Evolutionary conservation across 2,329 filamentous ascomycete genomes (phyloP), one percentile per base, ranked within the genome.

Genomic region (Clarireedia paspali): DNA sequence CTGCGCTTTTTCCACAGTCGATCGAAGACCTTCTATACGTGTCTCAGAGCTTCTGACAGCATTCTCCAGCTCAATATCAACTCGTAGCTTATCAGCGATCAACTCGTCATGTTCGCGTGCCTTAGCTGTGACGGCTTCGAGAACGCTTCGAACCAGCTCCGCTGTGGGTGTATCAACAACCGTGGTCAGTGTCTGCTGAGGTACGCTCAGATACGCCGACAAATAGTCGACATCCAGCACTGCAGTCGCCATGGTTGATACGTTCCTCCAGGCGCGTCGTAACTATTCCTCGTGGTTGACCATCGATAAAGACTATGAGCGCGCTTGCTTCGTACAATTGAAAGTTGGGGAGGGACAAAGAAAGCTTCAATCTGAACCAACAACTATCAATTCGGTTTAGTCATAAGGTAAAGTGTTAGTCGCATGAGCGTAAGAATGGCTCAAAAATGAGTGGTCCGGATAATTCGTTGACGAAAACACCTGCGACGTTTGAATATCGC

Each of bases 61-160:
- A 71, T 90, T 94, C 71, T 99, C 94, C 6, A 97, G 81, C 75
- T 97, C 91, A 46, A 99, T 94, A 66, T 96, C 90, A 47, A 89
- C 77, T 63, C 89, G 86, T 46, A 96, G 79, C 74, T 96, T 97
- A 62, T 95, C 89, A 9, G 92, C 86, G 65, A 87, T 89, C 42
- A 96, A 74, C 40, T 84, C 81, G 68, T 96, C 90, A 65, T 83
- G 86, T 66, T 96, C 90, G 65, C 85, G 88, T 38, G 89, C 90
- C 71, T 94, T 96, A 30, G 77, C 75, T 24, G 85, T 81, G 53
- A 97, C 82, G 26, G 88, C 85, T 60, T 82, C 77, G 42, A 99
- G 79, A 52, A 99, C 77, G 44, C 81, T 76, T 57, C 81, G 79
- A 62, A 96, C 87, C 26, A 96, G 82, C 12, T 95, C 89, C 60